Evolutionary conservation across 2,329 filamentous ascomycete species (phyloP), one percentile per base, ranked within the genome.

Genomic region (Erysiphe neolycopersici): DNA sequence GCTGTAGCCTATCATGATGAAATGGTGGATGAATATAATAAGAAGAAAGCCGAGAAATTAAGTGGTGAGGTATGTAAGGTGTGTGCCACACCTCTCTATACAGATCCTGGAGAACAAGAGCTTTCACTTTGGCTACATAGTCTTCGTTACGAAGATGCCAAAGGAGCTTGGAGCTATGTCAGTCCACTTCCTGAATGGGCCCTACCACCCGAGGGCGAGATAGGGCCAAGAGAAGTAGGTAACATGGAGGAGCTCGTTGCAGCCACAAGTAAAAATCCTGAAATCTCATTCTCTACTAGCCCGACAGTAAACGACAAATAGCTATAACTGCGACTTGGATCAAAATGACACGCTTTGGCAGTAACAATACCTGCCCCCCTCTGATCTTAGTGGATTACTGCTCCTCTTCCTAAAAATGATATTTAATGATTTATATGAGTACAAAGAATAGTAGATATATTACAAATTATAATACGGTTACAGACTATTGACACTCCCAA

Each of bases 91-190:
- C 79, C 82, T 18, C 64, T 98, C 38, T 98, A 95, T 60, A 91
- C 81, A 14, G 89, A 98, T 56, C 89, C 89, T 0, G 85, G 85
- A 1, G 62, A 67, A 37, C 85, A 95, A 54, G 89, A 98, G 63
- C 66, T 98, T 40, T 82, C 81, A 0, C 78, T 98, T 36, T 98
- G 87, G 69, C 66, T 98, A 48, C 89, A 98, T 62, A 91, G 87
- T 45, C 72, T 84, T 47, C 74, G 81, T 39, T 98, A 98, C 58
- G 77, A 87, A 51, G 85, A 87, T 57, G 71, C 75, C 22, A 73
- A 75, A 22, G 87, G 85, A 4, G 67, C 67, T 43, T 98, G 89
- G 89, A 74, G 74, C 43, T 95, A 94, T 59, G 72, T 77, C 54
- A 94, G 85, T 50, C 71, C 74, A 19, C 64, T 94, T 56, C 89